Evolutionary conservation across 495 filamentous ascomycete genomes (phyloP).

Genomic region (Hypomontagnella monticulosa): DNA sequence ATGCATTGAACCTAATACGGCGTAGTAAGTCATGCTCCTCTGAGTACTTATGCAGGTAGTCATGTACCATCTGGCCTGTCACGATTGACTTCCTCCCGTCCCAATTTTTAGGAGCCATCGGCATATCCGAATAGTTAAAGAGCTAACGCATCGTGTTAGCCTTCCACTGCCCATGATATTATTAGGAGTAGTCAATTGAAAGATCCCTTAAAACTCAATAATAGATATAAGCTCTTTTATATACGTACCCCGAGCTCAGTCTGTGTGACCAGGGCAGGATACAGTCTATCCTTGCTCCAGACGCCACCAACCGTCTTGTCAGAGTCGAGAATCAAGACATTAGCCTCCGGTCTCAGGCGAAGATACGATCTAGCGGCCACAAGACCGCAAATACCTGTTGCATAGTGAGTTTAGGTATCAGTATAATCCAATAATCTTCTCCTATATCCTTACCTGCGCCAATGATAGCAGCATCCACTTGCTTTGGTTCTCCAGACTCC

Average conservation of each 20-base stretch:
- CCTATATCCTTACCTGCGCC: slow-evolving; percentile 47
- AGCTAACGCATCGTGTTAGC: slow-evolving; percentile 17
- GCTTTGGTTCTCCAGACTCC: too few relatives aligned
- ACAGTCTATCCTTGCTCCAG: slow-evolving; percentile 61
- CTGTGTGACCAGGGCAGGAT: slow-evolving; percentile 57
- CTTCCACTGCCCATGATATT: too few relatives aligned
- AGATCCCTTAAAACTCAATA: too few relatives aligned
- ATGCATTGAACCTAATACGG: slow-evolving; percentile 47
- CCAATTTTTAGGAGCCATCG: slow-evolving; percentile 44
- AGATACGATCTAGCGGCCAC: slow-evolving; percentile 58
- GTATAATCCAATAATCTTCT: not conserved
- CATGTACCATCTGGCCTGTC: slow-evolving; percentile 48
- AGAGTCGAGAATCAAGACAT: slow-evolving; percentile 60
- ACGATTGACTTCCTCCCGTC: slow-evolving; percentile 45
- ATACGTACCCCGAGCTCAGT: slow-evolving; percentile 27
- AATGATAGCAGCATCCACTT: slow-evolving; percentile 36
- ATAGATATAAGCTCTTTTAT: not conserved
- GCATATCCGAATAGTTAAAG: slow-evolving; percentile 53
- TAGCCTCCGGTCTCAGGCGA: slow-evolving; percentile 46
- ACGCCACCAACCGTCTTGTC: slow-evolving; percentile 58
- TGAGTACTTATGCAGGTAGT: slow-evolving; percentile 47
- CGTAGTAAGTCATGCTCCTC: slow-evolving; percentile 47
- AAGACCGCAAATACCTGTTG: slow-evolving; percentile 55
- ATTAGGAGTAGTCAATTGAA: too few relatives aligned
- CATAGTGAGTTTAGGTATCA: not conserved